Evolutionary conservation across 2,329 filamentous ascomycete genomes (phyloP).

Genomic region (Ustilaginoidea virens): DNA sequence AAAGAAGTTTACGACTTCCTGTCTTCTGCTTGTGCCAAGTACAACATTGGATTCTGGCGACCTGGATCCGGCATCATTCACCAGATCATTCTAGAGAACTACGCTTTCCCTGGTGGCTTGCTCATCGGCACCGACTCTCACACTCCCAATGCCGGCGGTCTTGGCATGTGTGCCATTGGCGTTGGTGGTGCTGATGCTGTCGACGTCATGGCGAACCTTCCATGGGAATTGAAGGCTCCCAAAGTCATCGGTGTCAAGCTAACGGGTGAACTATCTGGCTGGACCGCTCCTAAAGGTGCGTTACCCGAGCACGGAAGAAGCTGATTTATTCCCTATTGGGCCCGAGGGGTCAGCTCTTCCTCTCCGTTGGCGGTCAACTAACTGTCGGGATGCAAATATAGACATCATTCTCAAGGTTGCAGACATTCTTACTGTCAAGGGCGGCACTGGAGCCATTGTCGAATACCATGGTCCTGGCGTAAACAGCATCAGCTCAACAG

Average conservation of each 20-base stretch:
- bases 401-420: slow-evolving; percentile 97
- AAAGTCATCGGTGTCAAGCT: slow-evolving; percentile 95
- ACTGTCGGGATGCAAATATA: slow-evolving; percentile 19
- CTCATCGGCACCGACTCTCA: slow-evolving; percentile 97
- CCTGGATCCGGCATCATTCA: slow-evolving; percentile 98
- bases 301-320: too few species aligned
- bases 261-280: slow-evolving; percentile 76
- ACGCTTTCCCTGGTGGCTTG: slow-evolving; percentile 95
- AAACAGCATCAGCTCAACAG: slow-evolving; percentile 33
- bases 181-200: slow-evolving; percentile 97
- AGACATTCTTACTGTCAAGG: slow-evolving; percentile 93
- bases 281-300: slow-evolving; percentile 83
- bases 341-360: too few species aligned
- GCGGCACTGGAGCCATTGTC: slow-evolving; percentile 83
- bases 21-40: slow-evolving; percentile 86
- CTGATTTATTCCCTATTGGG: too few species aligned
- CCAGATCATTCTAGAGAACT: slow-evolving; percentile 97
- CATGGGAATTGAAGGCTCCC: slow-evolving; percentile 96
- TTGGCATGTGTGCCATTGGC: slow-evolving; percentile 89
- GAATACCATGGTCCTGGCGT: slow-evolving; percentile 56
- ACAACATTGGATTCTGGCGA: slow-evolving; percentile 99
- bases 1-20: slow-evolving; percentile 99
- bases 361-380: too few species aligned
- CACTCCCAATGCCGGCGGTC: slow-evolving; percentile 92
- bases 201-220: slow-evolving; percentile 93